Evolutionary conservation across 345 rosid species (phyloP), one percentile per base, ranked within the genome.

Genomic region (Mallotus nudiflorus): DNA sequence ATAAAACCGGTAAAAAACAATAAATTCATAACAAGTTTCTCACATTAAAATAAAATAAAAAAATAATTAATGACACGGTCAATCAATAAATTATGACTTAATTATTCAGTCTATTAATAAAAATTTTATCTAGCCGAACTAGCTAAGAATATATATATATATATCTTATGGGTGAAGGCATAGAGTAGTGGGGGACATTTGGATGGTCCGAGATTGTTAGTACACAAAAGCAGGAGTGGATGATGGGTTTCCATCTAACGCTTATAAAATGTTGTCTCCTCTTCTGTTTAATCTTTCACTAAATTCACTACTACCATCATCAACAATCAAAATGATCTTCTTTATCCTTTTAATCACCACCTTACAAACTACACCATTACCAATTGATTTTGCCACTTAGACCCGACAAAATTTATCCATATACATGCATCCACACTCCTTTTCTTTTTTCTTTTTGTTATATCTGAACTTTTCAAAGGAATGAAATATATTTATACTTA

Each of bases 171-270:
- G 48, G 29, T 16, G 73, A 70, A 77, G 63, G 62, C 64, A 77
- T 65, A n/a, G n/a, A n/a, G 62, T 62, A 56, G 62, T 69, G 80
- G 82, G 70, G 65, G 39, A 66, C 78, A 75, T 20, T 69, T 69
- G 71, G 76, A 65, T 37, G 78, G 78, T 78, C 77, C 67, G 73
- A 75, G 40, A 69, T 66, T 78, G 73, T 52, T 61, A 53, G 46
- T 56, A 67, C 66, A 69, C 31, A 22, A 52, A 65, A 54, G 28
- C 42, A 62, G 62, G 27, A 45, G 62, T 65, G 52, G 60, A 81
- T 42, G 9, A 42, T 72, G 67, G 56, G 63, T 66, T 67, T 65
- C 62, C 71, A 39, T 53, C 71, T 77, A 15, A 59, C 35, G 31
- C 67, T 60, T 51, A 20, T 53, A 25, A n/a, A 22, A 51, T 61